A percentile compares a stretch with the other conserved stretches of the same genome.
phyloP scores from a whole-genome alignment of 164 flowering plant species.

The Annona cherimola region DNA sequence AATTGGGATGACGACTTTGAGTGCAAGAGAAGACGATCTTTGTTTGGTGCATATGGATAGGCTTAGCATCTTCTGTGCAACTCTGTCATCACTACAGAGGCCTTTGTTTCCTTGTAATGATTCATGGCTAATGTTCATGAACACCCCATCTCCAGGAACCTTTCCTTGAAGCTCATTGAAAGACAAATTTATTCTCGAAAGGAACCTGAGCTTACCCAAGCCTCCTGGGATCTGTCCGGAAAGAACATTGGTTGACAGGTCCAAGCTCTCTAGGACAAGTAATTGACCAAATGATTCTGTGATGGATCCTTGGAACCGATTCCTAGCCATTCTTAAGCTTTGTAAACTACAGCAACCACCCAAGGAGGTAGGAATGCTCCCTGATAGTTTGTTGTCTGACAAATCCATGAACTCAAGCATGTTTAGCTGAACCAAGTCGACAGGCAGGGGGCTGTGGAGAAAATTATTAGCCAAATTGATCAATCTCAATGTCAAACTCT shows the following conservation, averaged over 20 bases:
- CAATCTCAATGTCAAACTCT: constrained; percentile 11
- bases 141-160: constrained; percentile 22
- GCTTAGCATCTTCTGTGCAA: neutral
- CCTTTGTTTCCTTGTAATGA: constrained; percentile 4
- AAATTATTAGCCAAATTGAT: constrained; percentile 17
- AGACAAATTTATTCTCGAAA: constrained; percentile 20
- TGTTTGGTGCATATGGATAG: no score
- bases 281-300: constrained; percentile 16
- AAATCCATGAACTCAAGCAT: constrained; percentile 15
- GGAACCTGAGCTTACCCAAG: constrained; percentile 3
- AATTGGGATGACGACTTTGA: constrained; percentile 4
- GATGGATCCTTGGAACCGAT: constrained; percentile 25
- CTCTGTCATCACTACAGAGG: constrained; percentile 12
- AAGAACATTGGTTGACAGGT: constrained; percentile 27
- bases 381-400: constrained; percentile 22
- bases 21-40: neutral
- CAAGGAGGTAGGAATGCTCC: constrained; percentile 18
- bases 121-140: constrained; percentile 16
- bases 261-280: constrained; percentile 14
- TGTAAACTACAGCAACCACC: constrained; percentile 20
- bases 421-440: constrained; percentile 22
- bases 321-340: constrained; percentile 13
- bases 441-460: constrained; percentile 24
- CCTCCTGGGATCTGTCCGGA: constrained; percentile 28
- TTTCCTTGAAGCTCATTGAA: constrained; percentile 26